phyloP scores from a whole-genome alignment of 331 rosid species.

The Quercus tomentella region DNA sequence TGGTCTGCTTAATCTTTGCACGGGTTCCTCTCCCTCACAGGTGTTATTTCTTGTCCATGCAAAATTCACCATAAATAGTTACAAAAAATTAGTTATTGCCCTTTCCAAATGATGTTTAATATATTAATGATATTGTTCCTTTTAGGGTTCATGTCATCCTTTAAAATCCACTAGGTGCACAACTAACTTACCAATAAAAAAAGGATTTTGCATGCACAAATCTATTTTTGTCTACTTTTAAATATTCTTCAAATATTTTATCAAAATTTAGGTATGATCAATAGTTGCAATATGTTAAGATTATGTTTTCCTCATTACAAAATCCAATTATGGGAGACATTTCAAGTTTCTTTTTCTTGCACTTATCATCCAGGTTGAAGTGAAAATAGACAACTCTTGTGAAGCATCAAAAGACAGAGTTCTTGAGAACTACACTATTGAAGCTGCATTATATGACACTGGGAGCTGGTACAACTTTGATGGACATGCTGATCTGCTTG shows the following conservation, averaged over 20 bases:
- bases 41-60: too few relatives aligned
- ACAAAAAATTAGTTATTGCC: too few relatives aligned
- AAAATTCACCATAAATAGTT: too few relatives aligned
- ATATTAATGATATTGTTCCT: too few relatives aligned
- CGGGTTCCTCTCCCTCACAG: too few relatives aligned
- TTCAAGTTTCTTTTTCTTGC: constrained; percentile 13
- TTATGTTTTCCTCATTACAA: not conserved
- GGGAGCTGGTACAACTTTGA: constrained; percentile 54
- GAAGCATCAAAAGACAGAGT: constrained; percentile 55
- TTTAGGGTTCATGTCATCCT: too few relatives aligned
- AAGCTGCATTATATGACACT: constrained; percentile 68
- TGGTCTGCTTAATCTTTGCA: too few relatives aligned
- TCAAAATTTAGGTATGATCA: not conserved
- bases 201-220: not conserved
- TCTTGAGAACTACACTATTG: constrained; percentile 56
- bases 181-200: too few relatives aligned
- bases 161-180: too few relatives aligned
- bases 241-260: not conserved
- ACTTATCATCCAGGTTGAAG: constrained; percentile 70
- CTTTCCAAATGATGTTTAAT: too few relatives aligned
- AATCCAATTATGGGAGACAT: not conserved
- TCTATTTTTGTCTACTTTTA: not conserved
- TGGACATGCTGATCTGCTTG: constrained; percentile 52
- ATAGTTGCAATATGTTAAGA: not conserved
- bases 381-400: constrained; percentile 64